Evolutionary conservation across 2,329 filamentous ascomycete species (phyloP), one percentile per base, ranked within the genome.

Genomic region (Fonsecaea erecta): DNA sequence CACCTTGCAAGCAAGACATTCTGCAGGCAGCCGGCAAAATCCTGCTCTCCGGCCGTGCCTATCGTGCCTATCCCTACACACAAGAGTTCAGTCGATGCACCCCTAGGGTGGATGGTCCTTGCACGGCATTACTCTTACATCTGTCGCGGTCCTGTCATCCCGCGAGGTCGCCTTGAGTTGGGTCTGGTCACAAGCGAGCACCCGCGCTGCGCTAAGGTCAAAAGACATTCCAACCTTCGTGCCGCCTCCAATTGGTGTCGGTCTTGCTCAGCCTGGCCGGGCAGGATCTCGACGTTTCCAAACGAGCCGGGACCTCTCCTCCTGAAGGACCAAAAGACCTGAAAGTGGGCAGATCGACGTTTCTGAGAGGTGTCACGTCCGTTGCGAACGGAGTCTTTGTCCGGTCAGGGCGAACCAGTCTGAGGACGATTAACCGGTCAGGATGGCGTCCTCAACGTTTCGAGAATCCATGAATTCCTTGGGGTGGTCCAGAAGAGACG

Each of bases 391-490:
- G 56, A 53, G 35, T 64, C 59, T 53, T 37, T 58, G 21, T 62
- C 21, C 16, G 26, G 24, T 11, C 40, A 57, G 5, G 52, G 35
- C 34, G 46, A n/a, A 18, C 37, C 46, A 48, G 54, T 51, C 43
- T 24, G 43, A 24, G n/a, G 46, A 58, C 52, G 60, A 62, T 55
- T 64, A 64, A 69, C 64, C 51, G 35, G 57, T 56, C 46, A 65
- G 46, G 68, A 97, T 97, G 93, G 90, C 93, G 67, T 94, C 93
- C 71, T 84, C 88, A 71, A 91, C 92, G 53, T 98, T 99, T 79
- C 88, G 93, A 76, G 92, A 97, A 79, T 96, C 92, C 24, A 93
- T 98, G 84, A 96, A 92, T 83, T 95, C 92, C 65, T 81, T 98
- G 74, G 95, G 95, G 67, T 98, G 95, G 95, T 92, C 92, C 74